Conservation (phyloP, 257 asterid species). For the Mentha longifolia region DNA sequence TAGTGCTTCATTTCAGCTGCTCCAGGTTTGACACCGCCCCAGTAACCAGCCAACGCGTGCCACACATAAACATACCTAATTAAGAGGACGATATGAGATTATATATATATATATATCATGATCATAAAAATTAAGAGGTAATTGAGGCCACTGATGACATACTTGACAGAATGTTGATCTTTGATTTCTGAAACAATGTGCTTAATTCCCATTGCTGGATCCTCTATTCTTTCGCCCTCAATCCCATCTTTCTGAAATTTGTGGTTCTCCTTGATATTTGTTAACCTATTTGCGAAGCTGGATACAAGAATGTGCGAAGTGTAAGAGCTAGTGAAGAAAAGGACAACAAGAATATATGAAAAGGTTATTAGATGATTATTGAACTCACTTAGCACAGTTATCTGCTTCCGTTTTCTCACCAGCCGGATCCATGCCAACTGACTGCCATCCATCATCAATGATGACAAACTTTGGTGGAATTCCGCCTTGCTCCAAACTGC, state of each 20-base stretch:
- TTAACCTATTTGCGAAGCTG: constrained; percentile 87
- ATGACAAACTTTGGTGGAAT: constrained; percentile 79
- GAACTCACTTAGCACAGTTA: constrained; percentile 82
- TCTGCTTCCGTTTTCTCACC: constrained; percentile 57
- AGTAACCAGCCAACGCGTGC: constrained; percentile 90
- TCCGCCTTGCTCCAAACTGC: constrained; percentile 82
- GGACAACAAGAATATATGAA: not conserved
- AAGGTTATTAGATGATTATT: not conserved
- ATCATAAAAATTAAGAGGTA: not conserved
- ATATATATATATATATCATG: not conserved
- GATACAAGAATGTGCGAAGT: constrained; percentile 17
- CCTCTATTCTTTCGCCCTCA: constrained; percentile 69
- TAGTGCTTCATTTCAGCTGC: constrained; percentile 66
- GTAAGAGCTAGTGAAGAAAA: not conserved
- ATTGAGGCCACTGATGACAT: constrained; percentile 24
- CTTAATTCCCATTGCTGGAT: constrained; percentile 71
- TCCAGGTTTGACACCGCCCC: constrained; percentile 90
- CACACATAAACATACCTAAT: constrained; percentile 74
- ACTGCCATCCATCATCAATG: constrained; percentile 97
- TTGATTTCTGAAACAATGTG: constrained; percentile 70
- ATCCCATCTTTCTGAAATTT: constrained; percentile 82
- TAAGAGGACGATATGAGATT: not conserved
- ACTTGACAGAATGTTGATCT: constrained; percentile 68
- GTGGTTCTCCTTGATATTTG: constrained; percentile 83
- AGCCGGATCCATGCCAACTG: constrained; percentile 82